phyloP scores from a whole-genome alignment of 331 rosid species.

The Malus hybrid region DNA sequence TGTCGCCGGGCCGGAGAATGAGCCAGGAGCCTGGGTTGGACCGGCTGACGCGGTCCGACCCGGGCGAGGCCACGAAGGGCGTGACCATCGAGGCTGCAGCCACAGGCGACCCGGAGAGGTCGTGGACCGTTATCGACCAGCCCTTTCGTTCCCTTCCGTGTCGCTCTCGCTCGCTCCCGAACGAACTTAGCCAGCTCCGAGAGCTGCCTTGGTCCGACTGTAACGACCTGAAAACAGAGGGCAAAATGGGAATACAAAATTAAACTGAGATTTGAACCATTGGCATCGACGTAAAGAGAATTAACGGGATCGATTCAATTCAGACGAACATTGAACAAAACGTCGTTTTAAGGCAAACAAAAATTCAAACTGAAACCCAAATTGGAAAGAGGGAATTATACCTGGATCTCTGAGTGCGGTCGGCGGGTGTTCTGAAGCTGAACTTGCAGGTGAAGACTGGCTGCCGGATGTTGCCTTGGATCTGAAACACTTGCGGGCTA shows the following conservation, averaged over 20 bases:
- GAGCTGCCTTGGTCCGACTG: constrained; percentile 41
- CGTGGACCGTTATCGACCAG: constrained; percentile 90
- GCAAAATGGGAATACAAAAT: not conserved
- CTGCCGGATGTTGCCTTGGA: constrained; percentile 62
- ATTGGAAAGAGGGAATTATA: not conserved
- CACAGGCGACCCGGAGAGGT: constrained; percentile 90
- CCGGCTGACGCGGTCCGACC: constrained; percentile 90
- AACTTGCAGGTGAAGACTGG: constrained; percentile 83
- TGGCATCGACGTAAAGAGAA: not conserved
- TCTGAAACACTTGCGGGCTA: constrained; percentile 80
- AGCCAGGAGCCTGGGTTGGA: constrained; percentile 95
- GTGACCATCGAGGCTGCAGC: constrained; percentile 94
- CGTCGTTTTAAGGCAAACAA: not conserved
- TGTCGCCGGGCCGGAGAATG: constrained; percentile 80
- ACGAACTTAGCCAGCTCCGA: constrained; percentile 65
- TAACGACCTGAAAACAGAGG: constrained; percentile 35
- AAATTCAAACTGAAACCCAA: not conserved
- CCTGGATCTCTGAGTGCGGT: constrained; percentile 67
- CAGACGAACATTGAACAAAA: not conserved
- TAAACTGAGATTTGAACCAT: not conserved
- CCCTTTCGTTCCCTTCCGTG: constrained; percentile 83
- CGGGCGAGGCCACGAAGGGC: constrained; percentile 86
- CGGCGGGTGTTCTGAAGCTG: constrained; percentile 57
- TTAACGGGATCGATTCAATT: not conserved
- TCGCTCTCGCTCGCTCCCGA: constrained; percentile 86